Evolutionary conservation across 305 asterid species (phyloP), one percentile per base, ranked within the genome.

Genomic region (Ajuga reptans): DNA sequence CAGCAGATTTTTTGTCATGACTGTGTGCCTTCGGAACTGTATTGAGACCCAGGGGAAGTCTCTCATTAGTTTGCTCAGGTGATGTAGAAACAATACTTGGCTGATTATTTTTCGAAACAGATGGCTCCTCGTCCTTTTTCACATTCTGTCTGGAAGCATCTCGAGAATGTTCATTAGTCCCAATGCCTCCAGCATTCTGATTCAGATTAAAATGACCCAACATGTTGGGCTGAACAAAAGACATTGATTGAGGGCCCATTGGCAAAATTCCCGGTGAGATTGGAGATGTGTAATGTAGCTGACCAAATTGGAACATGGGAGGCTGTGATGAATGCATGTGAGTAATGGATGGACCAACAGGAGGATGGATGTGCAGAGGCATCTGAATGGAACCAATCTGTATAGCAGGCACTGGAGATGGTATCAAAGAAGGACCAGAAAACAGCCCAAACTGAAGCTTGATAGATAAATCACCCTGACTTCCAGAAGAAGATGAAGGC

Each of bases 371-470:
- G 71, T 86, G 96, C 60, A 94, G 89, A 73, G 99, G 99, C 97
- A 94, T 94, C 85, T 91, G 98, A 61, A 94, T 91, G n/a, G 99
- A 94, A 79, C 99, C 98, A 73, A 94, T 94, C 87, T 94, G 99
- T 79, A 94, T 91, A 24, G 97, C 87, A 18, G 96, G 93, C 78
- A 94, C 92, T 1, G 96, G 97, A 80, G 97, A 85, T 62, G 98
- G 95, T 78, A 94, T 86, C 79, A 91, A 75, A 51, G 99, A 78
- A 34, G 99, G 96, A 71, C 97, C 97, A 69, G 98, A 83, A 81
- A 91, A 94, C 71, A 94, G 84, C 68, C 99, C 99, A 88, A 94
- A 94, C 84, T 89, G 98, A 81, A 89, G 88, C 64, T 88, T 83
- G 66, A 87, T 81, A 43, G 98, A 92, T 70, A 79, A 49, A 75